These are phyloP conservation scores for Boletus pseudopeckii DNA, from an alignment of 768 basidiomycete genomes.

Conservation along the genomic window DNA sequence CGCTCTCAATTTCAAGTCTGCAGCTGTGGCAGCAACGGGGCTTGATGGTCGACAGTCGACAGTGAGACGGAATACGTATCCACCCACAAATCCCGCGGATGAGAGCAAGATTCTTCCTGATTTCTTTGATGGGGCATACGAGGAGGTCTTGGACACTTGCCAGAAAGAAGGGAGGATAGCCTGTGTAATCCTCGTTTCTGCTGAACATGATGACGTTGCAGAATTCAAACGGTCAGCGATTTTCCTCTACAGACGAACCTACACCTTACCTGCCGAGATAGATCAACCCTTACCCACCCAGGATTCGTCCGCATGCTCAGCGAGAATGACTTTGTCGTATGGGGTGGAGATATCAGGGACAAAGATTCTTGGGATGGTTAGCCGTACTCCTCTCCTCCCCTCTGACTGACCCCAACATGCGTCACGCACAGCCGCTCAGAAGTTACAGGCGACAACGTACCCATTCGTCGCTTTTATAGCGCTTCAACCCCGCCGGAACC, in stretches of 20 bases:
- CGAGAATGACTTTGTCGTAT: slow-evolving; percentile 76
- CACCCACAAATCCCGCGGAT: slow-evolving; percentile 28
- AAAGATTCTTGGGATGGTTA: slow-evolving; percentile 76
- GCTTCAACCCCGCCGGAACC: slow-evolving; percentile 67
- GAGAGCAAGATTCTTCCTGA: slow-evolving; percentile 64
- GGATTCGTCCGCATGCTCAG: slow-evolving; percentile 63
- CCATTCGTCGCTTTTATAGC: slow-evolving; percentile 92
- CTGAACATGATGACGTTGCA: slow-evolving; percentile 85
- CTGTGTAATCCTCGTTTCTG: slow-evolving; percentile 79
- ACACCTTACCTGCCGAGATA: slow-evolving; percentile 23
- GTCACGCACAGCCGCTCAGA: slow-evolving; percentile 48
- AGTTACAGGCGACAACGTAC: slow-evolving; percentile 84
- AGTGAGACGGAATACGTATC: slow-evolving; percentile 31
- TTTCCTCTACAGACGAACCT: background rate
- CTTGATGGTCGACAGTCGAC: slow-evolving; percentile 46
- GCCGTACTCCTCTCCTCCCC: background rate
- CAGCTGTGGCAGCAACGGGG: slow-evolving; percentile 35
- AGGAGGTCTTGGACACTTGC: slow-evolving; percentile 67
- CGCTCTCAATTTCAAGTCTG: slow-evolving; percentile 53
- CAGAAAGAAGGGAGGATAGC: slow-evolving; percentile 71
- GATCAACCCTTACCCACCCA: slow-evolving; percentile 73
- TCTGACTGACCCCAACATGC: background rate
- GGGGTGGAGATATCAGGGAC: slow-evolving; percentile 90
- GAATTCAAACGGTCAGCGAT: slow-evolving; percentile 75
- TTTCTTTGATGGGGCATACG: slow-evolving; percentile 79